phyloP scores from a whole-genome alignment of 495 filamentous ascomycete species.

The Copromyces sp. region DNA sequence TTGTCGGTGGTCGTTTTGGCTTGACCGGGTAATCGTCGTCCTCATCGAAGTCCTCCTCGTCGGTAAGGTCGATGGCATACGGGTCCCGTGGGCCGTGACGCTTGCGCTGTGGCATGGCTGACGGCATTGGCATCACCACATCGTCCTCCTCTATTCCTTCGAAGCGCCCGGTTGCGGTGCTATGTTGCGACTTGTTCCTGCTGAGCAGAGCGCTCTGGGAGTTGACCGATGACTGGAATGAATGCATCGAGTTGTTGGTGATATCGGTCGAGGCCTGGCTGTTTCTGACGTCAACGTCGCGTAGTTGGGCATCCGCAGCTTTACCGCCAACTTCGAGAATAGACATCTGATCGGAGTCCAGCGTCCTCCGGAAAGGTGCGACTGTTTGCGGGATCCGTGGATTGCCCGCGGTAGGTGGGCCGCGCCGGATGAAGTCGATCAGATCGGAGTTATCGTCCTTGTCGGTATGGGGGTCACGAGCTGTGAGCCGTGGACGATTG shows the following conservation, averaged over 20 bases:
- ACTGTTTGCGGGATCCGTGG: conserved; percentile 73
- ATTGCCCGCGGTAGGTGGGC: conserved; percentile 45
- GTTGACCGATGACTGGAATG: conserved; percentile 38
- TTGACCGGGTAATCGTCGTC: conserved; percentile 21
- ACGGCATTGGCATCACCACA: conserved; percentile 19
- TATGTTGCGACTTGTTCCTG: conserved; percentile 15
- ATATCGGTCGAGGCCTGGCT: conserved; percentile 36
- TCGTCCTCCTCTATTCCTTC: conserved; percentile 31
- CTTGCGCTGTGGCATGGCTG: conserved; percentile 48
- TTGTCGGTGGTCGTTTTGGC: conserved; percentile 26
- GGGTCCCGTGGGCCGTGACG: conserved; percentile 75
- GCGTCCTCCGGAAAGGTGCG: conserved; percentile 73
- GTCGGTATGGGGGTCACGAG: conserved; percentile 57
- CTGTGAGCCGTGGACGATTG: conserved; percentile 46
- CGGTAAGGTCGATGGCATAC: conserved; percentile 80
- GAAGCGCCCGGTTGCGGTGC: conserved; percentile 5
- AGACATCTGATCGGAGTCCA: conserved; percentile 71
- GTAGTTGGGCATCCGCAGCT: conserved; percentile 39
- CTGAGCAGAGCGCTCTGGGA: conserved; percentile 41
- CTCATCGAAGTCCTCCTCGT: conserved; percentile 62
- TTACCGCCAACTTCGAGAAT: conserved; percentile 36
- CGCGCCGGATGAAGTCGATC: conserved; percentile 88
- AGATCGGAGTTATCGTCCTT: conserved; percentile 68
- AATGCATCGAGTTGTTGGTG: conserved; percentile 24
- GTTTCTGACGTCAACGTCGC: conserved; percentile 29